A percentile compares a stretch with the other conserved stretches of the same genome.
phyloP scores from a whole-genome alignment of 176 grass and related monocot species.

The Microstegium vimineum region DNA sequence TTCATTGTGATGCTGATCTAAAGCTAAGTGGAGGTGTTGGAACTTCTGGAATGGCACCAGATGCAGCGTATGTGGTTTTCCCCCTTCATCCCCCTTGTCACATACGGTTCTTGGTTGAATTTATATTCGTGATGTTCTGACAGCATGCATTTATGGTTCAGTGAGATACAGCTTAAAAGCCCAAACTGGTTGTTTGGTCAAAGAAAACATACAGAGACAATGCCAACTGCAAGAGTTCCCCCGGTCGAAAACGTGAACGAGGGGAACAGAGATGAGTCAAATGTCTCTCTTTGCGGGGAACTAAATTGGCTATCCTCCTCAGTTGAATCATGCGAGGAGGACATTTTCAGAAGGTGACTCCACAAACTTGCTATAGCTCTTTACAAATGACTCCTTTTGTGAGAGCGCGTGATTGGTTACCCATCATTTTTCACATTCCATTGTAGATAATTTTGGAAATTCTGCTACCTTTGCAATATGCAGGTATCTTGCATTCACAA shows the following conservation, averaged over 20 bases:
- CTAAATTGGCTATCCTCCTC: conserved; percentile 64
- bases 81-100: background rate
- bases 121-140: background rate
- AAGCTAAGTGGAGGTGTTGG: conserved; percentile 42
- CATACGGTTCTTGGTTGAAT: background rate
- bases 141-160: conserved; percentile 28
- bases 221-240: conserved; percentile 29
- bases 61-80: conserved; percentile 67
- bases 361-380: background rate
- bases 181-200: conserved; percentile 98
- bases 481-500: conserved; percentile 75
- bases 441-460: background rate
- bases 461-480: conserved; percentile 1
- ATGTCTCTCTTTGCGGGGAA: conserved; percentile 40
- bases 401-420: background rate
- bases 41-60: conserved; percentile 84
- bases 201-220: conserved; percentile 70
- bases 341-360: conserved; percentile 78
- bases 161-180: conserved; percentile 94
- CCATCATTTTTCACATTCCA: background rate
- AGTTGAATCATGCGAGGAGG: conserved; percentile 68
- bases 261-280: conserved; percentile 31
- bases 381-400: background rate
- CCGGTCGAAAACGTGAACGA: conserved; percentile 40
- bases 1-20: conserved; percentile 62